Base-by-base conservation (phyloP, 495 filamentous ascomycete species). In the Lindgomyces ingoldianus region DNA sequence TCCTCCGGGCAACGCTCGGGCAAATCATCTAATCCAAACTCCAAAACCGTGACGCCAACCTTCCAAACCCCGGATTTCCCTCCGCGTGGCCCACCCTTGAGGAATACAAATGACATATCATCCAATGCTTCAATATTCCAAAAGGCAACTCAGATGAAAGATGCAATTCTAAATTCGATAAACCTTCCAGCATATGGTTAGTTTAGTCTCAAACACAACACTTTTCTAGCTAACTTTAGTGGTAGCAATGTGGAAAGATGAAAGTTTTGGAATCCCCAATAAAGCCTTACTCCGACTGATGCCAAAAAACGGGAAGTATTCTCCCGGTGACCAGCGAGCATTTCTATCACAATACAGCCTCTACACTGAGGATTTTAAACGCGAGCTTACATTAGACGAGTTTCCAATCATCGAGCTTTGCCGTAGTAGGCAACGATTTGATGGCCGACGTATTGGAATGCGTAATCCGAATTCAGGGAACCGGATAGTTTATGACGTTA, bases 111-210 rank as follows among this genome's bases (percentile, higher is more conserved):
- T 2, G 72, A 79, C 18, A 68, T 76, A 8, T 76, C 82, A 4
- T 78, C 78, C 50, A 72, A 81, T 19, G 85, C 86, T 16, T 83
- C 85, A 6, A 76, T 82, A 1, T 74, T 88, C 16, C 82, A 88
- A 65, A 91, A 89, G 70, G 77, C 87, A 42, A 82, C 78, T 27
- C 75, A 83, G 50, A 81, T 91, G 78, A 89, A 89, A 68, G 88
- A 90, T 75, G 85, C 85, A 11, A 80, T 90, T 26, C 74, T 90
- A 4, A 85, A 90, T 65, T 83, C 81, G 39, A 87, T 87, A 49
- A 81, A 85, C 54, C 82, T 87, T 46, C 87, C 88, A 9, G 83
- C 89, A 18, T 77, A 89, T 24, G 84, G 57, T 60, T 60, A 36
- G 3, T 50, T 50, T 10, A 6, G 4, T n/a, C 12, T n/a, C 16